Evolutionary conservation across 2,329 filamentous ascomycete species (phyloP).

Genomic region (Calonectria naviculata): DNA sequence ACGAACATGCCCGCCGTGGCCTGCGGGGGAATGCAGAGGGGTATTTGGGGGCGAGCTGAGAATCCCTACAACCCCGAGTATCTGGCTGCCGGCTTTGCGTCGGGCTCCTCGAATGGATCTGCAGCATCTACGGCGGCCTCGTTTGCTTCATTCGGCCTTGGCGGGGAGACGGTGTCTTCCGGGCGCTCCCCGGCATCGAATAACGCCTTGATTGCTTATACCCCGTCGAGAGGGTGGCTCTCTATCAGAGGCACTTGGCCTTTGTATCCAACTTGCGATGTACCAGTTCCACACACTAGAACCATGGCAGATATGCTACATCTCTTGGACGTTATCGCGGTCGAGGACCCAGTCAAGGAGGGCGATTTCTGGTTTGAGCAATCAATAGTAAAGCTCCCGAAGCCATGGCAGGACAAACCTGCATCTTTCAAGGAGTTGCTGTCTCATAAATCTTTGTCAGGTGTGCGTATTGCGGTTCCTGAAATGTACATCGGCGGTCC

Average conservation of each 20-base stretch:
- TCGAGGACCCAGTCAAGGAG: constrained; percentile 50
- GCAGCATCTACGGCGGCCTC: constrained; percentile 61
- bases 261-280: constrained; percentile 66
- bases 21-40: constrained; percentile 68
- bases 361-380: constrained; percentile 68
- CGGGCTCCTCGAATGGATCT: constrained; percentile 68
- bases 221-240: constrained; percentile 63
- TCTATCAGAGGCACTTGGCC: constrained; percentile 65
- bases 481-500: constrained; percentile 60
- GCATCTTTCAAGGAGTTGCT: constrained; percentile 47
- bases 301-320: constrained; percentile 60
- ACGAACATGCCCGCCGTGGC: constrained; percentile 70
- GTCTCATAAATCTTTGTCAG: constrained; percentile 46
- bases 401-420: constrained; percentile 43
- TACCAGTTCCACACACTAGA: constrained; percentile 62
- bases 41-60: constrained; percentile 65
- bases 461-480: constrained; percentile 60
- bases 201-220: constrained; percentile 66
- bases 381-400: constrained; percentile 52
- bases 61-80: constrained; percentile 65
- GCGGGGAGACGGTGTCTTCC: constrained; percentile 65
- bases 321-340: constrained; percentile 59
- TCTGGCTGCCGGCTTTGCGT: constrained; percentile 64
- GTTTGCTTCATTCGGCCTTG: constrained; percentile 64
- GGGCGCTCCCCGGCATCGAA: constrained; percentile 66